Conservation (phyloP, 2,329 filamentous ascomycete species). For the Aspergillus pseudoviridinutans region DNA sequence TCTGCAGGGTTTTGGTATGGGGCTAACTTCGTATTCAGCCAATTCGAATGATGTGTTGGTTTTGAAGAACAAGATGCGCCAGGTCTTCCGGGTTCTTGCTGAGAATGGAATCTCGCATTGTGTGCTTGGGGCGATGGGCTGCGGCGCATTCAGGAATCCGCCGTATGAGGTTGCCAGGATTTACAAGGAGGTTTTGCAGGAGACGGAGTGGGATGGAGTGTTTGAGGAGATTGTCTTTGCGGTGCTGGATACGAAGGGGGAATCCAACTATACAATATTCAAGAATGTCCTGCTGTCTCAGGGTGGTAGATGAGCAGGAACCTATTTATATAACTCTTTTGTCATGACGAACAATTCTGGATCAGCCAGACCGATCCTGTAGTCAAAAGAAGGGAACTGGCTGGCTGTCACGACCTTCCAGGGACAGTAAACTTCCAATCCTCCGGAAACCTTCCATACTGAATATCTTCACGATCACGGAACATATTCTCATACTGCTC, state of each 20-base stretch:
- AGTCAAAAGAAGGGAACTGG: background rate
- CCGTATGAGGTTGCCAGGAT: slow-evolving; percentile 52
- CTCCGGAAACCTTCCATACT: slow-evolving; percentile 23
- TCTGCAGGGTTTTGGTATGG: background rate
- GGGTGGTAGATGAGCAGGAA: background rate
- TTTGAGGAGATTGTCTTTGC: slow-evolving; percentile 61
- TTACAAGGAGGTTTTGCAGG: slow-evolving; percentile 55
- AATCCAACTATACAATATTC: slow-evolving; percentile 15
- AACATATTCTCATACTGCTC: slow-evolving; percentile 31
- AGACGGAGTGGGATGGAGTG: slow-evolving; percentile 56
- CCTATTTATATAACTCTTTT: background rate
- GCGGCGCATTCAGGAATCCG: slow-evolving; percentile 60
- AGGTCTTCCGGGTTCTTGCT: slow-evolving; percentile 53
- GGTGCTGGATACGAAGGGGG: slow-evolving; percentile 41
- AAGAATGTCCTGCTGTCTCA: background rate
- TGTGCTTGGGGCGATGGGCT: slow-evolving; percentile 62
- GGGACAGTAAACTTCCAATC: slow-evolving; percentile 26
- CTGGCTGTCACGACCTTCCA: background rate
- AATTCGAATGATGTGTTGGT: slow-evolving; percentile 39
- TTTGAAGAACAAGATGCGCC: slow-evolving; percentile 56
- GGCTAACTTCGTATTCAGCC: background rate
- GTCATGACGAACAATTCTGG: background rate
- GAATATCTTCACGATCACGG: slow-evolving; percentile 19
- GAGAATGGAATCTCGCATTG: slow-evolving; percentile 26
- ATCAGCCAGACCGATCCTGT: background rate